Base-by-base conservation (phyloP, 305 asterid species). In the Striga hermonthica region DNA sequence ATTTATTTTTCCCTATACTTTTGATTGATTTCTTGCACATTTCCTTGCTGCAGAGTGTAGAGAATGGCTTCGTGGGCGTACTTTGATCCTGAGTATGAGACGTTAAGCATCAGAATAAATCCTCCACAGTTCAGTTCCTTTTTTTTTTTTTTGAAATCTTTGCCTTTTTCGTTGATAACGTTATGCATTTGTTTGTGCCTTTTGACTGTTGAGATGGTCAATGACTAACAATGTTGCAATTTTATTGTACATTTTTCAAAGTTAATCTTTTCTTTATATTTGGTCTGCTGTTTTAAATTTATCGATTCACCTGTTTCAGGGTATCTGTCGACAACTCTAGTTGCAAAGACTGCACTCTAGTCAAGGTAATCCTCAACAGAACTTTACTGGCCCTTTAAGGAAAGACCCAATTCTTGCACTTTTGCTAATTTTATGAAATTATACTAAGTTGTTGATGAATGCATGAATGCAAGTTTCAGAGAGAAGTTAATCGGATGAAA, bases 71-170 rank as follows among this genome's bases (percentile, higher is more conserved):
- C 87, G 66, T 79, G 91, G 93, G 93, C 98, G 3, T 92, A 92
- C 80, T 92, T 92, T 62, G 98, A 92, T 86, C 98, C 98, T 5
- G 98, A 92, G 75, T 92, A 92, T 56, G 98, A 92, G 74, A 89
- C 95, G 3, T 76, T 92, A 58, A 92, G 90, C 86, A 80, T 89
- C 86, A 78, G 98, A 81, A 89, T 92, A 70, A 92, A 92, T 74
- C 98, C 98, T 73, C 98, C 98, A 55, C 95, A 91, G 98, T 92
- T 72, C 64, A 64, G 86, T 83, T n/a, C n/a, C n/a, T n/a, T n/a
- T n/a, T n/a, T n/a, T n/a, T n/a, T n/a, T n/a, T 66, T 75, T 71
- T 22, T 4, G 36, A 44, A 40, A 38, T 62, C 48, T 62, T 66
- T 64, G 4, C 67, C 6, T 41, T 13, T 43, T 72, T 45, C 10